Conservation (phyloP, 1,284 basidiomycete species). For the Cryptococcus depauperatus region DNA sequence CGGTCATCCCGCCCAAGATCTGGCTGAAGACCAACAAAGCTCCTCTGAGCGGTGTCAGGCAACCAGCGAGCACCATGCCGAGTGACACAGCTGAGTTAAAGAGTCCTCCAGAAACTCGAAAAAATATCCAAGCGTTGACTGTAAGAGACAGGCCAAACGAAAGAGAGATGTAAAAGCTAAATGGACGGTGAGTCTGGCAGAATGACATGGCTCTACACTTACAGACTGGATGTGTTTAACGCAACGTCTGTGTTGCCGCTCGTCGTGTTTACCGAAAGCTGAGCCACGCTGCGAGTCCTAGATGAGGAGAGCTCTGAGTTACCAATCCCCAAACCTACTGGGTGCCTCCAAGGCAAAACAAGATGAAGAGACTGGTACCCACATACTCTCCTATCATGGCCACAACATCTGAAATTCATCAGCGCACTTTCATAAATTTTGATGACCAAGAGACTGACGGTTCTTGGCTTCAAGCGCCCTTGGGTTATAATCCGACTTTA, state of each 20-base stretch:
- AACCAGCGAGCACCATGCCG: conserved; percentile 46
- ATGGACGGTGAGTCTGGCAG: not conserved
- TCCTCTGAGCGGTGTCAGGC: conserved; percentile 42
- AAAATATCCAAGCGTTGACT: conserved; percentile 47
- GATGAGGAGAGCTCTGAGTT: too few relatives aligned
- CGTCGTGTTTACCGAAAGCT: conserved; percentile 35
- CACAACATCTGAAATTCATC: conserved; percentile 42
- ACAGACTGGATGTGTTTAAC: conserved; percentile 38
- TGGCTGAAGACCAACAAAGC: conserved; percentile 44
- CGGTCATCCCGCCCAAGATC: conserved; percentile 47
- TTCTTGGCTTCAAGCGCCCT: too few relatives aligned
- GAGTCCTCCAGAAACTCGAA: conserved; percentile 44
- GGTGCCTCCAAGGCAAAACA: conserved; percentile 44
- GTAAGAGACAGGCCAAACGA: conserved; percentile 48
- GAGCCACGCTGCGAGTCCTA: conserved; percentile 41
- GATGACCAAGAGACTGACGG: too few relatives aligned
- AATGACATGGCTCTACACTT: conserved; percentile 2
- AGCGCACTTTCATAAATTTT: too few relatives aligned
- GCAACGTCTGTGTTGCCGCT: conserved; percentile 29
- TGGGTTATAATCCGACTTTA: too few relatives aligned
- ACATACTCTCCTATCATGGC: conserved; percentile 48
- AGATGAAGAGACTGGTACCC: conserved; percentile 47
- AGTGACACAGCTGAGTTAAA: conserved; percentile 48
- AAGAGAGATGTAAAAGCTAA: conserved; percentile 46
- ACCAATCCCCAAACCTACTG: conserved; percentile 24